Evolutionary conservation across 2,329 filamentous ascomycete genomes (phyloP), one percentile per base, ranked within the genome.

Genomic region (Cyanodermella asteris): DNA sequence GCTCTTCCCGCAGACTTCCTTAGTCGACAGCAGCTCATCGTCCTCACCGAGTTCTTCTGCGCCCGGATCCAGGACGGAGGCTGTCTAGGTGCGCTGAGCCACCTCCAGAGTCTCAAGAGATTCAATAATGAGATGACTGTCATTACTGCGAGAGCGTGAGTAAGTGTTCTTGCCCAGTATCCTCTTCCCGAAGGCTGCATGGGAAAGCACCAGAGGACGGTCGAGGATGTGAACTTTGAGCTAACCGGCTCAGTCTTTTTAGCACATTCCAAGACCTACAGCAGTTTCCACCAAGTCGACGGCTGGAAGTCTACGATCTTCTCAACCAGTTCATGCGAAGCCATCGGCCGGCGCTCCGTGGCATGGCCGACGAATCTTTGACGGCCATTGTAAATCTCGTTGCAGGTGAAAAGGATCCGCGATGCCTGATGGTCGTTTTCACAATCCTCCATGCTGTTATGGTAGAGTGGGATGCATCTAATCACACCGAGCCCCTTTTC

Each of bases 391-490:
- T 69, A 25, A 56, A 68, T 28, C 60, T 72, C 32, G 68, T 74
- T 38, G 63, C 64, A 10, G 68, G 68, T 28, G 69, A 74, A 42
- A 72, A 73, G 37, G 69, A 74, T 34, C 69, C 69, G 1, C 55
- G 70, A 15, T 74, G 74, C 38, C 46, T 74, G 15, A 74, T 74
- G 70, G 53, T 74, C 24, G 61, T 72, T 2, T 74, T 74, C 37
- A 73, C 69, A 0, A 61, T 73, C 30, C 42, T 73, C 15, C 64
- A 60, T 37, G 69, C 72, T 9, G 55, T 72, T 2, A 70, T 73
- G 57, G 55, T 68, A 5, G 69, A 74, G 41, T 74, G 70, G 66
- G 60, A 65, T 34, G 61, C 73, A 30, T 54, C 56, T 4, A 53
- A 55, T 19, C 56, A 70, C 41, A 60, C 59, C 12, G 64, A 72